These are phyloP conservation scores for Cystofilobasidium bisporidii DNA, from an alignment of 768 basidiomycete species.

Conservation along the genomic window DNA sequence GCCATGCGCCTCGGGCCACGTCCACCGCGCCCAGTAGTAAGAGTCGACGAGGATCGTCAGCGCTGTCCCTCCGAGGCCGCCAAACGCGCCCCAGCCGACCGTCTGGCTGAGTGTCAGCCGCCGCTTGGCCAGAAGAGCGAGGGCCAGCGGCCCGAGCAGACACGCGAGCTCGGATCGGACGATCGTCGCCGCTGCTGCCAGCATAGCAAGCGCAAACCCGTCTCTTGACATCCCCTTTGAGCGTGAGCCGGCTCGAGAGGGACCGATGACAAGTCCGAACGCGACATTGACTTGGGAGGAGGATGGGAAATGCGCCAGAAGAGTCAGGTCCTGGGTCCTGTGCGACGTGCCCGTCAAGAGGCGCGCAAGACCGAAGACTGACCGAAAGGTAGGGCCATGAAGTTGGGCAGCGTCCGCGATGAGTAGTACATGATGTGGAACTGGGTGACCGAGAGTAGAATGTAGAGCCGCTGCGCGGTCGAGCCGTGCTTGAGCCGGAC, in stretches of 20 bases:
- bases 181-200: constrained; percentile 59
- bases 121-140: constrained; percentile 40
- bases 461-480: constrained; percentile 51
- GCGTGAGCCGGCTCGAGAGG: too few relatives aligned
- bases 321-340: too few relatives aligned
- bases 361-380: too few relatives aligned
- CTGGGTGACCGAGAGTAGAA: constrained; percentile 64
- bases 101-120: constrained; percentile 43
- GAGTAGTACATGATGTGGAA: constrained; percentile 93
- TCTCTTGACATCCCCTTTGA: constrained; percentile 42
- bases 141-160: constrained; percentile 49
- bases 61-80: constrained; percentile 42
- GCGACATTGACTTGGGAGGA: constrained; percentile 20
- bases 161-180: constrained; percentile 71
- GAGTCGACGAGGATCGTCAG: constrained; percentile 64
- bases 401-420: constrained; percentile 86
- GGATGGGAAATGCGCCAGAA: background rate
- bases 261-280: constrained; percentile 29
- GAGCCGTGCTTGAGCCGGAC: constrained; percentile 58
- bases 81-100: constrained; percentile 6
- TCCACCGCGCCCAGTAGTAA: constrained; percentile 59
- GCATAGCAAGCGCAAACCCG: constrained; percentile 47
- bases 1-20: constrained; percentile 80
- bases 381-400: constrained; percentile 79
- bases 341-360: too few relatives aligned